Evolutionary conservation across 345 rosid species (phyloP).

Genomic region (Sapria himalayana): DNA sequence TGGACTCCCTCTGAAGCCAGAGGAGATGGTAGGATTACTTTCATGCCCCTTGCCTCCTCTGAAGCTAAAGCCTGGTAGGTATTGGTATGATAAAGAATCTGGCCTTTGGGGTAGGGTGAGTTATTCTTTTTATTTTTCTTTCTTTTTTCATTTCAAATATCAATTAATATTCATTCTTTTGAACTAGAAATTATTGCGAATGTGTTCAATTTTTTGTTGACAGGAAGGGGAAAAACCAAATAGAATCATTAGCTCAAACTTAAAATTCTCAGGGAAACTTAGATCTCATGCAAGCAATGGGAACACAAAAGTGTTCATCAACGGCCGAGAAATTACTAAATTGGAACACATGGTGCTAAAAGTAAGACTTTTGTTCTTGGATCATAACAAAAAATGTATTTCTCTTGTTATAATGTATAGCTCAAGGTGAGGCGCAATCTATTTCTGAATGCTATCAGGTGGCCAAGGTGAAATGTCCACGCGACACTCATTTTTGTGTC

Average conservation of each 20-base stretch:
- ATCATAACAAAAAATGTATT: neutral
- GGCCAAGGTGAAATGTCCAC: slow-evolving; percentile 64
- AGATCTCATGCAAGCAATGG: slow-evolving; percentile 64
- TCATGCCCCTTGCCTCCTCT: slow-evolving; percentile 57
- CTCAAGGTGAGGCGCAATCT: slow-evolving; percentile 1
- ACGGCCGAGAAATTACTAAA: slow-evolving; percentile 86
- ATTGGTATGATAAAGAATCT: slow-evolving; percentile 98
- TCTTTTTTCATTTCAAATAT: neutral
- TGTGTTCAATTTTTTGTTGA: slow-evolving; percentile 9
- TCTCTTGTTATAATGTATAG: neutral
- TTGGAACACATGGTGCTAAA: slow-evolving; percentile 60
- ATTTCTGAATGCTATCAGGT: slow-evolving; percentile 19
- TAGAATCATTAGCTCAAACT: slow-evolving; percentile 58
- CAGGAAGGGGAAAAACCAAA: slow-evolving; percentile 97
- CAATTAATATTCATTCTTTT: neutral
- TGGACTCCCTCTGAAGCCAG: slow-evolving; percentile 61
- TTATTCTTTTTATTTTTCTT: slow-evolving; percentile 8
- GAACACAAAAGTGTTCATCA: slow-evolving; percentile 69
- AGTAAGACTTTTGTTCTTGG: slow-evolving; percentile 19
- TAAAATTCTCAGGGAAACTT: slow-evolving; percentile 73
- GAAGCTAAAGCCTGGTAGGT: slow-evolving; percentile 81
- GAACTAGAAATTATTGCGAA: neutral
- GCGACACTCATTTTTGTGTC: slow-evolving; percentile 75
- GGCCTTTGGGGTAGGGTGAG: slow-evolving; percentile 95
- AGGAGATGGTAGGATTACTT: slow-evolving; percentile 74